Base-by-base conservation (phyloP, 495 filamentous ascomycete species). In the Neurospora terricola region DNA sequence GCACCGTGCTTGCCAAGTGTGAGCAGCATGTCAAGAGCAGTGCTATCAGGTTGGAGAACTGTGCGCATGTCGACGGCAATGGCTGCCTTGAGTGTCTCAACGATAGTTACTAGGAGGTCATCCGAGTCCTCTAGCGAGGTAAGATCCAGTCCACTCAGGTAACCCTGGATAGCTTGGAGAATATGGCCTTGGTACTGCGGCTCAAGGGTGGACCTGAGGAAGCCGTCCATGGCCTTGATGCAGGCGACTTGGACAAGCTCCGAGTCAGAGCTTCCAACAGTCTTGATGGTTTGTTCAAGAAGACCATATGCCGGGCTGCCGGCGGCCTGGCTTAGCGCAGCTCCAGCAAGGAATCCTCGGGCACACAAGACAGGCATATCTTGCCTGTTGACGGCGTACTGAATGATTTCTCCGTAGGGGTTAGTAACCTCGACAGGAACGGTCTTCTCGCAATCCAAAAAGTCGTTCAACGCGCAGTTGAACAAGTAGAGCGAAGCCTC, bases 171-270 rank as follows among this genome's bases (percentile, higher is more conserved):
- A 18, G 93, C 89, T 3, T 87, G 82, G 54, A 98, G 88, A 45
- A 97, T 92, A 10, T 90, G 83, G 0, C 85, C 76, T 80, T 99
- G 96, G 70, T 93, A 85, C 75, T 84, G 83, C 3, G 87, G 86
- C 36, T 88, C 82, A 34, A 75, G 70, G 12, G 78, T 80, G 8
- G 90, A 85, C 43, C 86, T 87, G 36, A 97, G 84, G 70, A 95
- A 92, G 78, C 92, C 91, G 80, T 98, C 94, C 48, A 98, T 80
- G 1, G 93, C 91, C 73, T 94, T 95, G 73, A 98, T 92, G 79
- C 93, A 94, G 14, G 96, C 89, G 36, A 97, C 96, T 80, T 94
- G 92, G 37, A 98, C 94, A 39, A 99, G 86, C 78, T 97, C 94
- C 5, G 93, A 90, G 7, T 89, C 82, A 70, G 97, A 95, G 30